Evolutionary conservation across 192 early-diverging fungal genomes (phyloP), one percentile per base, ranked within the genome.

Genomic region (Kappamyces sp.): DNA sequence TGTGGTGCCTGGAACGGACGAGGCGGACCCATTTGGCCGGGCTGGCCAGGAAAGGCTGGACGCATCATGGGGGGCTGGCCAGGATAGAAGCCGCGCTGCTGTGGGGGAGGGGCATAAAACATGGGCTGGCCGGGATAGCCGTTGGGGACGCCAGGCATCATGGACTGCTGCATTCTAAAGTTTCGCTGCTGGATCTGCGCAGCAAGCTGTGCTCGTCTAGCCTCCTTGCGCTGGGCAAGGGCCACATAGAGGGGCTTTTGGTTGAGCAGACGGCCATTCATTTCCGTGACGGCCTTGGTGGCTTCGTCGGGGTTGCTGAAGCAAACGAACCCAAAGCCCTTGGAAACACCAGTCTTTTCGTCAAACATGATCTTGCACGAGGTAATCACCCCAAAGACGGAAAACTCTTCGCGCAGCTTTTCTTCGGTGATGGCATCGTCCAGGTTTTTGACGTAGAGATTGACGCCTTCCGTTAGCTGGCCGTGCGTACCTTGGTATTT

Each of bases 321-420:
- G 84, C 96, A 99, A 31, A 99, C 96, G 69, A 99, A 99, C 11
- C 96, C 96, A 60, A 99, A 99, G 38, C 94, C 93, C 68, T 91
- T 88, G 67, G 90, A 91, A 37, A 67, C 66, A 45, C 74, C 76
- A 7, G 72, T 75, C 74, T 85, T 86, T 40, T 99, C 96, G 69
- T 99, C 93, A 61, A 80, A 73, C 96, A 99, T 99, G 61, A 99
- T 87, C 83, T 95, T 94, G 68, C 92, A 92, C 33, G 86, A 89
- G 70, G 94, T 97, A 66, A 99, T 99, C 57, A 84, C 79, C 57
- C 96, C 96, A 71, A 91, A 99, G 43, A 87, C 83, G 29, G 90
- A 83, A 76, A 99, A 99, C 79, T 95, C 94, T 69, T 94, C 85
- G 57, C 94, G 86, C 34, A 99, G 84, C 74, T 81, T 86, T 74